Base-by-base conservation (phyloP, 805 yeast genomes). In the Metschnikowia peoriensis region DNA sequence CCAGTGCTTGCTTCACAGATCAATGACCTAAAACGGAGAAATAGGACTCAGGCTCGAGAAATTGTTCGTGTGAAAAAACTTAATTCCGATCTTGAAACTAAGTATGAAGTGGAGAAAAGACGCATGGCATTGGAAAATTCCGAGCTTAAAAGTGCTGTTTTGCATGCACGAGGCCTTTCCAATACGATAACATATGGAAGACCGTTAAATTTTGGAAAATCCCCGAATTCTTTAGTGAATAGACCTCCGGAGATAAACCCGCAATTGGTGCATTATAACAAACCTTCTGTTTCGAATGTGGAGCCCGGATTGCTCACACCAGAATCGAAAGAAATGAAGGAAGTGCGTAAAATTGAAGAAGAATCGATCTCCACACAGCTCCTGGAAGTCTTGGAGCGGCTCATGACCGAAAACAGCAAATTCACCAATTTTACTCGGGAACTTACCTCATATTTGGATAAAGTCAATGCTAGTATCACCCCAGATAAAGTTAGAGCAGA, bases 21-120 rank as follows among this genome's bases (percentile, higher is more conserved):
- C 6, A 34, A 34, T 28, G 43, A 44, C n/a, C 44, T 53, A 41
- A 52, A 51, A 2, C 56, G 53, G 8, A 50, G 49, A 9, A 71
- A 66, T 49, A 64, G 63, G 53, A 49, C 58, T 6, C 73, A 72
- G 49, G 41, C 61, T 5, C 67, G 63, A 16, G 76, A 72, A 49
- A 47, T 72, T 16, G 54, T 52, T 22, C 64, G 64, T 38, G 57
- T 71, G 38, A 68, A 68, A 46, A 58, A 48, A 42, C 66, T 69
- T 66, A 60, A 64, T 40, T 46, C 55, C n/a, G 74, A 68, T 40
- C 56, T 70, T 34, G 66, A 66, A 45, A 59, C 62, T 1, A 72
- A 71, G 49, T 71, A 67, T 51, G 69, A 71, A 29, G 66, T 71
- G 6, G 77, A 73, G 52, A 45, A 71, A 44, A 68, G 71, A 55